Conservation (phyloP, 2,329 filamentous ascomycete genomes). For the Trichoderma harzianum region DNA sequence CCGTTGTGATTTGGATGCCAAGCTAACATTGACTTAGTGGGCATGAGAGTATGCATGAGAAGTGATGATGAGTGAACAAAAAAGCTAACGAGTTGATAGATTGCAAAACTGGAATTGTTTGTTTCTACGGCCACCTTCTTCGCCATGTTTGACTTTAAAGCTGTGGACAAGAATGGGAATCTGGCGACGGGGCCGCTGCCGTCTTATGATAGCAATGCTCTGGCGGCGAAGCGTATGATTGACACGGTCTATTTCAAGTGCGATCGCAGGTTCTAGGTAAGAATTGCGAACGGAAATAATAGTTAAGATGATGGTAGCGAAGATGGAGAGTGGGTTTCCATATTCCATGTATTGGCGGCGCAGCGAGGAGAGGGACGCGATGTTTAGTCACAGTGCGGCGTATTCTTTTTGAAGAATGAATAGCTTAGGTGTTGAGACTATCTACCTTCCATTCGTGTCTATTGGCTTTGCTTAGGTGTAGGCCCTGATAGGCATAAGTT, state of each 20-base stretch:
- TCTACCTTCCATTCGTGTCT: not conserved
- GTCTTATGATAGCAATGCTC: slow-evolving; percentile 13
- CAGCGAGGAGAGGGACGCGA: not conserved
- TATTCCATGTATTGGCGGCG: not conserved
- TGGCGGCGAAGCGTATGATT: not conserved
- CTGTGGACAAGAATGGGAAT: slow-evolving; percentile 40
- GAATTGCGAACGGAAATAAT: no score
- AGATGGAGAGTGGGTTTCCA: no score
- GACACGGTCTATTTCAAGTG: slow-evolving; percentile 5
- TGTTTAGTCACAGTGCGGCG: not conserved
- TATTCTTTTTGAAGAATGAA: not conserved
- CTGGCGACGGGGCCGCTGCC: slow-evolving; percentile 18
- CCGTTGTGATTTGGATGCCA: not conserved
- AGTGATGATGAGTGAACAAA: not conserved
- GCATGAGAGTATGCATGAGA: slow-evolving; percentile 2
- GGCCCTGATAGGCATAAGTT: not conserved
- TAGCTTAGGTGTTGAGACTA: not conserved
- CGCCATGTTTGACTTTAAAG: slow-evolving; percentile 45
- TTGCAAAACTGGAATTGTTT: slow-evolving; percentile 52
- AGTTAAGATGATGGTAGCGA: no score
- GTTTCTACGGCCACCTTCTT: slow-evolving; percentile 49
- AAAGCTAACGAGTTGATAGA: slow-evolving; percentile 28
- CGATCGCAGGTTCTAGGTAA: not conserved
- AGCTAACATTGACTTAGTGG: not conserved
- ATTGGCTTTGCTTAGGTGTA: not conserved